Evolutionary conservation across 768 basidiomycete species (phyloP), one percentile per base, ranked within the genome.

Genomic region (Suillus plorans): DNA sequence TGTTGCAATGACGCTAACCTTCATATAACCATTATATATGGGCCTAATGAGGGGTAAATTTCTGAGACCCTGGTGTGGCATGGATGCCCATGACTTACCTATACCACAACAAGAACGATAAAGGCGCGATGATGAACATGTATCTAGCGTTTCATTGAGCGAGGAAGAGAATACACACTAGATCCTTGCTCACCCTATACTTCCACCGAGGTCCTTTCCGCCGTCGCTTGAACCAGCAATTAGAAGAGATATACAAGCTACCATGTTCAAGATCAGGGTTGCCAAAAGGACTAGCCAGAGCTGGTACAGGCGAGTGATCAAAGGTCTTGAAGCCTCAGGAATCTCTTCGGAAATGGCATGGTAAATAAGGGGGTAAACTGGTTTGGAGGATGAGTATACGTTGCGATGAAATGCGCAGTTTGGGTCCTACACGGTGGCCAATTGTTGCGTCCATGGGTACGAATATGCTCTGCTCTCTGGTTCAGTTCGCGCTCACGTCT

Each of bases 21-120:
- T 97, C 89, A 95, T 94, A 81, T 94, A 97, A 62, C 93, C 96
- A 71, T 97, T 96, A 81, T 99, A 99, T 73, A 96, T 92, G 18
- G 97, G 96, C 72, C 94, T 94, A 67, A 37, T 41, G 60, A 62
- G 36, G 65, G 63, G 61, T 63, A 44, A 60, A 42, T 62, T 66
- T 66, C 18, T 50, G 63, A 60, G 8, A 64, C 31, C 50, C 63
- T 61, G 9, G 4, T 62, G 61, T 60, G 60, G 56, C 55, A 42
- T 61, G 49, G 31, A 31, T 31, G 31, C 31, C 31, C 60, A 59
- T 68, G 28, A 74, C 90, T 72, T 68, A 91, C 92, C 95, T 87
- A 76, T 97, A 99, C 97, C 97, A 98, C 67, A 95, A 82, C 66
- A 98, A 81, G 81, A 99, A 99, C 16, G 93, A 95, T 42, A 88